Percentiles rank a stretch among this genome's conserved stretches.
Conservation (phyloP, 345 rosid genomes). For the Ailanthus altissimus region DNA sequence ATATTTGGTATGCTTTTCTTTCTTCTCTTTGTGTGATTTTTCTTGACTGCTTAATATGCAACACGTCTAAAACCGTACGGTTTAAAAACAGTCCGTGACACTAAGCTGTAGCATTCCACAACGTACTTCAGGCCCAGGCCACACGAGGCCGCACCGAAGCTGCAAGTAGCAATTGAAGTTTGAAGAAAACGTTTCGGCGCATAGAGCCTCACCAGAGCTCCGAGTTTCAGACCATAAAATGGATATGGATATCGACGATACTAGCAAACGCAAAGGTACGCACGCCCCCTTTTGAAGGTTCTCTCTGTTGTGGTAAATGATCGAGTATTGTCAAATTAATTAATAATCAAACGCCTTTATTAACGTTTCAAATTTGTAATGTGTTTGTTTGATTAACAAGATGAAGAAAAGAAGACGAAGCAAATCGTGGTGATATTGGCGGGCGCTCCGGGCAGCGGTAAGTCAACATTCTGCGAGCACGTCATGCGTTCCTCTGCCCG, state of each 20-base stretch:
- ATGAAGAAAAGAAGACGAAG: conserved; percentile 46
- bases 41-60: too few relatives aligned
- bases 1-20: too few relatives aligned
- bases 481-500: conserved; percentile 60
- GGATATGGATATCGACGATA: conserved; percentile 48
- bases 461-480: conserved; percentile 82
- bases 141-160: neutral
- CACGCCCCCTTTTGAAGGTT: too few relatives aligned
- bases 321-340: neutral
- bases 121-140: neutral
- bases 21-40: too few relatives aligned
- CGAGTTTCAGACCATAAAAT: neutral
- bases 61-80: too few relatives aligned
- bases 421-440: conserved; percentile 52
- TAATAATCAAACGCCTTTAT: neutral
- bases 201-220: neutral
- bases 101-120: too few relatives aligned
- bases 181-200: neutral
- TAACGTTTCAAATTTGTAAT: neutral
- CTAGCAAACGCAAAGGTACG: conserved; percentile 31
- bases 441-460: conserved; percentile 95
- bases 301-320: neutral
- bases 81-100: too few relatives aligned
- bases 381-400: conserved; percentile 12
- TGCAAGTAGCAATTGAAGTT: neutral